These are phyloP conservation scores for Ophiocordyceps unilateralis DNA, from an alignment of 2,329 filamentous ascomycete species.

Conservation along the genomic window DNA sequence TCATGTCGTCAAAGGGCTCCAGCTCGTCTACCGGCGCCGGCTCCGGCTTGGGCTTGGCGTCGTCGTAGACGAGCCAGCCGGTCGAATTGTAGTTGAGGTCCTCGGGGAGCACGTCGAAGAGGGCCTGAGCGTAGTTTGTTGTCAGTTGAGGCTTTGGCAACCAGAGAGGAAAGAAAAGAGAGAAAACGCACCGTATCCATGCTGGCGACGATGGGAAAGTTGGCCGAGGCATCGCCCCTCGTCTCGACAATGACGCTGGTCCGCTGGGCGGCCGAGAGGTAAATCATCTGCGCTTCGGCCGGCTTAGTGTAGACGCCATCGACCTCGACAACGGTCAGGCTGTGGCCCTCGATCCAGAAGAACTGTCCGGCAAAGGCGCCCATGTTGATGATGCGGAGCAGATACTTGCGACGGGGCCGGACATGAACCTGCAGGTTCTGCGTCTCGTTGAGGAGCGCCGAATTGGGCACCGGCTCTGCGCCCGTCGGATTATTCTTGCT, in stretches of 20 bases:
- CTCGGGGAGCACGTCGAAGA: slow-evolving; percentile 53
- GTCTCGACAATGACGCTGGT: slow-evolving; percentile 46
- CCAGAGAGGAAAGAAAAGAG: neutral
- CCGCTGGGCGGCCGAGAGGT: slow-evolving; percentile 51
- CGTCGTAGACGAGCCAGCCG: slow-evolving; percentile 45
- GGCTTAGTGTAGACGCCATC: slow-evolving; percentile 54
- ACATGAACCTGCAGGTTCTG: slow-evolving; percentile 41
- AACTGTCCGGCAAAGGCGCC: slow-evolving; percentile 54
- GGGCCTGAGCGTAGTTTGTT: slow-evolving; percentile 18
- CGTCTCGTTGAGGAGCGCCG: slow-evolving; percentile 56
- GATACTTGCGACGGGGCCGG: slow-evolving; percentile 51
- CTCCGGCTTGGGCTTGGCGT: slow-evolving; percentile 23
- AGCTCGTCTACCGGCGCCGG: slow-evolving; percentile 43
- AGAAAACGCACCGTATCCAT: slow-evolving; percentile 44
- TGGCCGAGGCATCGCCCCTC: slow-evolving; percentile 40
- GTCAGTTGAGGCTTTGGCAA: neutral
- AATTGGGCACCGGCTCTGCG: slow-evolving; percentile 49
- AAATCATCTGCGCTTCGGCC: slow-evolving; percentile 43
- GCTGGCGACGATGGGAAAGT: slow-evolving; percentile 50
- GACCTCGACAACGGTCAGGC: slow-evolving; percentile 53
- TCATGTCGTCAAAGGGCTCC: slow-evolving; percentile 56
- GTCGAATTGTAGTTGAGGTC: slow-evolving; percentile 52
- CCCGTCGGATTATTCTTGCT: slow-evolving; percentile 36
- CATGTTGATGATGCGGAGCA: slow-evolving; percentile 56
- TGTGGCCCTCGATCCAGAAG: slow-evolving; percentile 49